phyloP scores from a whole-genome alignment of 2,329 filamentous ascomycete species.

The Fusarium verrucosum region DNA sequence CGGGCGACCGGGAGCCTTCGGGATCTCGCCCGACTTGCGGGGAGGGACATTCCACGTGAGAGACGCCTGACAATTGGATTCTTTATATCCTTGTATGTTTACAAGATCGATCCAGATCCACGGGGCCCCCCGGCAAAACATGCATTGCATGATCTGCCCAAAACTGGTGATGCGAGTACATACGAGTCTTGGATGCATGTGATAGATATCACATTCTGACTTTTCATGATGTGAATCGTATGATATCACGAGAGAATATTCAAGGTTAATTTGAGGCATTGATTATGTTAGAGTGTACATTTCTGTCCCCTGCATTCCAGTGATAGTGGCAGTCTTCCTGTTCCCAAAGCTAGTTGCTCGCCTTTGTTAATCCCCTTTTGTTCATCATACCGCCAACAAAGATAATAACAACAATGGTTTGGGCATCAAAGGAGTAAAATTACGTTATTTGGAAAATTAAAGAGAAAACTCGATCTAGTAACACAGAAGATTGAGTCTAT shows the following conservation, averaged over 20 bases:
- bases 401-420: not conserved
- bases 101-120: not conserved
- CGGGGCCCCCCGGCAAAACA: not conserved
- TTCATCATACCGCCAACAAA: not conserved
- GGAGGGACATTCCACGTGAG: slow-evolving; percentile 10
- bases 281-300: not conserved
- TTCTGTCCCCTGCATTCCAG: not conserved
- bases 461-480: not conserved
- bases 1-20: slow-evolving; percentile 36
- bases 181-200: not conserved
- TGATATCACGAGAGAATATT: not conserved
- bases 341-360: too few species aligned
- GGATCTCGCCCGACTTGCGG: slow-evolving; percentile 28
- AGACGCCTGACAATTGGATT: not conserved
- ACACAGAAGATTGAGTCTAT: not conserved
- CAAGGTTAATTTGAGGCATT: not conserved
- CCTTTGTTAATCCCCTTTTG: not conserved
- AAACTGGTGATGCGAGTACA: not conserved
- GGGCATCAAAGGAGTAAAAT: not conserved
- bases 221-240: not conserved
- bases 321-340: too few species aligned
- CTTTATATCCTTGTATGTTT: not conserved
- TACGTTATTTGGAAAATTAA: not conserved
- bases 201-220: not conserved
- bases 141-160: too few species aligned